Conservation (phyloP, 2,329 filamentous ascomycete species). For the Colletotrichum aenigma region DNA sequence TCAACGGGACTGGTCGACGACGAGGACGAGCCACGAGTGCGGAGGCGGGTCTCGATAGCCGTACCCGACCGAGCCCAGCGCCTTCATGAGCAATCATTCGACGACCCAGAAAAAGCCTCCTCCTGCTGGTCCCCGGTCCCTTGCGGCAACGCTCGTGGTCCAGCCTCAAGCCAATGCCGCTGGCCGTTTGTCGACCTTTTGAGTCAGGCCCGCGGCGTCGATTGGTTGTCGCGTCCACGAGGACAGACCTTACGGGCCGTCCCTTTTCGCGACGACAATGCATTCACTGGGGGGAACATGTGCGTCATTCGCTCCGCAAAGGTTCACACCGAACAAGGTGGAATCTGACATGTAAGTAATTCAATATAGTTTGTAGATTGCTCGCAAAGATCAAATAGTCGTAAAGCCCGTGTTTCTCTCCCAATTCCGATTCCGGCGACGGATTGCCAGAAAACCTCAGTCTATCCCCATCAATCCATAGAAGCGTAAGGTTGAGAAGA, state of each 20-base stretch:
- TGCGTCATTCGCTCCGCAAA: not conserved
- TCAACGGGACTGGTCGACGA: not conserved
- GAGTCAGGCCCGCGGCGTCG: not conserved
- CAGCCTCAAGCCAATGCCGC: not conserved
- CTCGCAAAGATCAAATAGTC: not conserved
- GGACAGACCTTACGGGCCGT: not conserved
- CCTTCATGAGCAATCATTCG: not conserved
- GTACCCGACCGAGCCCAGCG: conserved; percentile 6
- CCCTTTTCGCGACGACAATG: not conserved
- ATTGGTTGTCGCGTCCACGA: not conserved
- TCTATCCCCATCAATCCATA: conserved; percentile 40
- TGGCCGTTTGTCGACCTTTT: not conserved
- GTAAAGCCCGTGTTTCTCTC: conserved; percentile 2
- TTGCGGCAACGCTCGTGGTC: not conserved
- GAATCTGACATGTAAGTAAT: not conserved
- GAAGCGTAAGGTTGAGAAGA: conserved; percentile 1
- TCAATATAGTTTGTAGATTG: not conserved
- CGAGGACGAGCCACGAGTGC: not conserved
- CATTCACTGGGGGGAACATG: not conserved
- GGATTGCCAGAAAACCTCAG: conserved; percentile 37
- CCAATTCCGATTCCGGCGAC: conserved; percentile 47
- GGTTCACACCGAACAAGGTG: not conserved
- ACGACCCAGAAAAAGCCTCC: not conserved
- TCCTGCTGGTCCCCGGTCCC: not conserved
- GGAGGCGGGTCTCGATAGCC: not conserved